Conservation (phyloP, 2,329 filamentous ascomycete genomes). For the Fusarium sp. region DNA sequence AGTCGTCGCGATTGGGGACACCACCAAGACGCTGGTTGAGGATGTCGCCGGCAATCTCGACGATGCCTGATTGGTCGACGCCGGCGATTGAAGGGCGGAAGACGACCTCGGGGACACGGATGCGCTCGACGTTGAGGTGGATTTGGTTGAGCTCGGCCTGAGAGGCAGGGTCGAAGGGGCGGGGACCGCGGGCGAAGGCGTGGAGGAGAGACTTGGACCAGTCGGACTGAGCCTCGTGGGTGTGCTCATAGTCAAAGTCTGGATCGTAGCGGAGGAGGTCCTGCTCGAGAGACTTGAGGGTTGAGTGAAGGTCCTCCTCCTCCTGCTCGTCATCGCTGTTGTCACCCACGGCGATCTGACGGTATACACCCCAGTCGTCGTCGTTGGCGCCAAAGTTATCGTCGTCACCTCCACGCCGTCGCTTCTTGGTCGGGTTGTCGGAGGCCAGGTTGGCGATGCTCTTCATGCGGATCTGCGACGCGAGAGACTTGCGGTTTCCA, state of each 20-base stretch:
- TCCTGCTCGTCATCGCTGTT: conserved; percentile 90
- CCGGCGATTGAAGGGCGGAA: conserved; percentile 94
- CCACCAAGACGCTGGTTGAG: conserved; percentile 81
- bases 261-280: conserved; percentile 90
- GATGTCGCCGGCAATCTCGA: conserved; percentile 93
- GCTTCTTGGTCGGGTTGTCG: conserved; percentile 85
- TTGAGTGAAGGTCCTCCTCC: conserved; percentile 84
- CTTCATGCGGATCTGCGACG: conserved; percentile 98
- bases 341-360: conserved; percentile 87
- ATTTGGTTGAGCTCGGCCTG: conserved; percentile 87
- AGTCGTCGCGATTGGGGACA: conserved; percentile 69
- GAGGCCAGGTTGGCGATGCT: conserved; percentile 95
- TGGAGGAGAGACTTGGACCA: conserved; percentile 95
- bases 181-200: conserved; percentile 88
- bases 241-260: conserved; percentile 91
- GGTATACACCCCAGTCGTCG: conserved; percentile 97
- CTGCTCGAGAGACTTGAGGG: conserved; percentile 81
- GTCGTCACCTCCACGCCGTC: conserved; percentile 88
- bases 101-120: conserved; percentile 91
- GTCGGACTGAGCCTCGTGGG: conserved; percentile 90
- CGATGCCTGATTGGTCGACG: conserved; percentile 90
- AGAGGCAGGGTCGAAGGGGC: conserved; percentile 84
- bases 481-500: conserved; percentile 95
- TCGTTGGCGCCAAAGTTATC: conserved; percentile 98
- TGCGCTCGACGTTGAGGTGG: conserved; percentile 96